Conservation (phyloP, 495 filamentous ascomycete species). For the Lophium mytilinum region DNA sequence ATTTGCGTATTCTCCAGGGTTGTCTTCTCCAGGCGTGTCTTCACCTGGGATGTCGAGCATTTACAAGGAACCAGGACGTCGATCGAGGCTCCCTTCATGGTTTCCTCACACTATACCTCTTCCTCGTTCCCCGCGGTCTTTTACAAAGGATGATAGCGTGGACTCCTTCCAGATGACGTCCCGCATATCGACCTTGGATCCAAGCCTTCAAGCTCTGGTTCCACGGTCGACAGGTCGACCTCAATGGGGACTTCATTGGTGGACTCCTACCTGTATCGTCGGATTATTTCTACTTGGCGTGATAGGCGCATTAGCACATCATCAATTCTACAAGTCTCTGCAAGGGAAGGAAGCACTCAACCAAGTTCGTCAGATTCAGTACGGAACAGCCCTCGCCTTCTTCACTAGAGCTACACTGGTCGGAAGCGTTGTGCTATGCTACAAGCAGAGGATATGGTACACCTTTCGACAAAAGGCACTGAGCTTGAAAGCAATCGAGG, state of each 20-base stretch:
- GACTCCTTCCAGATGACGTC: no score
- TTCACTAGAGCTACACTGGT: constrained; percentile 35
- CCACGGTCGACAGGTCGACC: no score
- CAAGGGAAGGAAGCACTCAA: constrained; percentile 24
- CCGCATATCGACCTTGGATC: no score
- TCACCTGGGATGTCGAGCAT: no score
- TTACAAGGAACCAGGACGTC: no score
- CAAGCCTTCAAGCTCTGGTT: no score
- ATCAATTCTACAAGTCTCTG: constrained; percentile 30
- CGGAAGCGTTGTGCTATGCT: constrained; percentile 30
- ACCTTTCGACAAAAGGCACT: constrained; percentile 30
- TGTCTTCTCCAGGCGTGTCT: no score
- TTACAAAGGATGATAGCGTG: no score
- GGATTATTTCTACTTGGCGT: constrained; percentile 30
- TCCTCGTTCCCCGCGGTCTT: no score
- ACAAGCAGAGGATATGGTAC: constrained; percentile 36
- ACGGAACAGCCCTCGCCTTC: constrained; percentile 35
- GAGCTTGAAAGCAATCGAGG: constrained; percentile 32
- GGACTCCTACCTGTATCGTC: constrained; percentile 30
- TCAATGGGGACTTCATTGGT: constrained; percentile 36
- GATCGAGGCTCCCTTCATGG: no score
- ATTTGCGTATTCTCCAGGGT: no score
- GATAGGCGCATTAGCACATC: constrained; percentile 30
- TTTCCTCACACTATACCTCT: no score
- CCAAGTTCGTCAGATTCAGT: constrained; percentile 28